Base-by-base conservation (phyloP, 1,139 yeast genomes). In the Kluyveromyces sp. region DNA sequence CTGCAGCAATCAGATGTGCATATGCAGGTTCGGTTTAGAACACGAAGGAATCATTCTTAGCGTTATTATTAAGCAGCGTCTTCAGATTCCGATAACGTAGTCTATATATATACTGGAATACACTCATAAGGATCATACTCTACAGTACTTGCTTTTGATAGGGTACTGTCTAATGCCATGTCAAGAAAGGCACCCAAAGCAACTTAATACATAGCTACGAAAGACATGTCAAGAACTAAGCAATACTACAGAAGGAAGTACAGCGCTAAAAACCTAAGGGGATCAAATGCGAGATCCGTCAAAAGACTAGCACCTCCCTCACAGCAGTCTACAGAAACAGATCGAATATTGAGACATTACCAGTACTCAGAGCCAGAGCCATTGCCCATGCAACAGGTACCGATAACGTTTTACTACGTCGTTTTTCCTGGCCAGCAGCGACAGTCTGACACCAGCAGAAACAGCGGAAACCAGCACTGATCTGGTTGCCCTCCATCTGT, bases 331-430 rank as follows among this genome's bases (percentile, higher is more conserved):
- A 18, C 31, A 15, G 41, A 32, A 6, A 16, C 22, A 2, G 36
- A 38, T n/a, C 17, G 18, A 12, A 19, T 18, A 12, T 19, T 25
- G 31, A 13, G 17, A 8, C 33, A 13, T 7, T 38, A 31, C 19
- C 36, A 30, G 25, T 33, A 18, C 36, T 6, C 35, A 32, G 20
- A 15, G 16, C 20, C 26, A 9, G 4, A 33, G 20, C 36, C 26
- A 13, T 25, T 18, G 19, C 36, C 15, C 7, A 33, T n/a, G 29
- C 35, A 39, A 17, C 42, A n/a, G 4, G 35, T 40, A 19, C 39
- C 43, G 26, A 32, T 38, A 16, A 28, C 41, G 20, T 38, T 38
- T 11, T 38, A 38, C 36, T 38, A 38, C 18, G 41, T 38, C 12
- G 36, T 38, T 9, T 17, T 33, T 16, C 36, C 36, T 7, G 36